Percentiles rank a stretch among this genome's conserved stretches.
Evolutionary conservation across 2,329 filamentous ascomycete species (phyloP).

Genomic region (Periconia macrospinosa): DNA sequence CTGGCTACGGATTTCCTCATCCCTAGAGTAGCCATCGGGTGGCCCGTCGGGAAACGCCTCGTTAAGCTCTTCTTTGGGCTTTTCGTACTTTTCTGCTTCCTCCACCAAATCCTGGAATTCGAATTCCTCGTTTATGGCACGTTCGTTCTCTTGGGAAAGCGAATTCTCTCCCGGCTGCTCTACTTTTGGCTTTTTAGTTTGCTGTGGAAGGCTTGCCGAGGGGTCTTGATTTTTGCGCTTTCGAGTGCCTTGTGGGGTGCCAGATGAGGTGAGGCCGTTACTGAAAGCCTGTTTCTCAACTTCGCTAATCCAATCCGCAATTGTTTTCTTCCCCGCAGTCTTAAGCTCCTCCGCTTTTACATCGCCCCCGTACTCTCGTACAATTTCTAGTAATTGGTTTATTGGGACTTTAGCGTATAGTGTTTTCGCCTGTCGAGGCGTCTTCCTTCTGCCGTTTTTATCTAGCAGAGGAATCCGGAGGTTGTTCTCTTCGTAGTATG

Average conservation of each 20-base stretch:
- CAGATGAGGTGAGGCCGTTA: not conserved
- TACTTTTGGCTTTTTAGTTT: not conserved
- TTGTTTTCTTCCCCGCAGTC: constrained; percentile 7
- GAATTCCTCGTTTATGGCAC: too few relatives aligned
- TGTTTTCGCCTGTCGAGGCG: not conserved
- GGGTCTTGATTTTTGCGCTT: not conserved
- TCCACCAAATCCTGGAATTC: too few relatives aligned
- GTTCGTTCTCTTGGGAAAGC: too few relatives aligned
- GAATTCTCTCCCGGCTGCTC: not conserved
- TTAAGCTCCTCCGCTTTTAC: constrained; percentile 13
- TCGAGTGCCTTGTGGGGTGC: not conserved
- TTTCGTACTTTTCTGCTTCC: too few relatives aligned
- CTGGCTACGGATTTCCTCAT: too few relatives aligned
- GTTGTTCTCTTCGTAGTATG: not conserved
- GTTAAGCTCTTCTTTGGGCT: too few relatives aligned
- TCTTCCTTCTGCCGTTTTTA: not conserved
- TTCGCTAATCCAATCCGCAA: constrained; percentile 22
- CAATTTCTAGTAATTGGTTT: constrained; percentile 10
- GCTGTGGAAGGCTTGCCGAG: not conserved
- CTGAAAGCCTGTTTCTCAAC: constrained; percentile 22
- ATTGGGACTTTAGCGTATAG: not conserved
- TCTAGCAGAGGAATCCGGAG: not conserved
- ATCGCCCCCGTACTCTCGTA: constrained; percentile 14
- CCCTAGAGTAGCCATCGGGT: too few relatives aligned
- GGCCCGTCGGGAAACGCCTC: too few relatives aligned